These are phyloP conservation scores for Bretschneidera sinensis DNA, from an alignment of 345 rosid genomes.

Conservation along the genomic window DNA sequence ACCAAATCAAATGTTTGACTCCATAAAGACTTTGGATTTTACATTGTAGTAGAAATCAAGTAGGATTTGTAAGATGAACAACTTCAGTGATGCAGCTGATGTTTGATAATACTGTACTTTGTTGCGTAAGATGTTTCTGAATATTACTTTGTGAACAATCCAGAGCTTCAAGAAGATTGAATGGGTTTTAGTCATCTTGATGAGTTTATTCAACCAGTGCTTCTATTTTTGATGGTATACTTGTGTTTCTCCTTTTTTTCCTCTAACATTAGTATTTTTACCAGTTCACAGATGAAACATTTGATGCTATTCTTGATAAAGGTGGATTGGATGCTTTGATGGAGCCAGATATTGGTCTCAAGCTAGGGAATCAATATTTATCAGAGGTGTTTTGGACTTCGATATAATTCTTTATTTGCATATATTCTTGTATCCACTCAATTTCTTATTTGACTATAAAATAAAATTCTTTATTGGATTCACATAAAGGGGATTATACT, in stretches of 20 bases:
- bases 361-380: slow-evolving; percentile 68
- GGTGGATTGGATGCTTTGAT: slow-evolving; percentile 98
- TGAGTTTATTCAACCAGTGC: too few relatives aligned
- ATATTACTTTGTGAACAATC: too few relatives aligned
- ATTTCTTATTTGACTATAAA: not conserved
- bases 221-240: slow-evolving; percentile 6
- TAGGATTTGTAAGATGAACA: too few relatives aligned
- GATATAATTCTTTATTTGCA: not conserved
- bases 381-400: slow-evolving; percentile 52
- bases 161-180: too few relatives aligned
- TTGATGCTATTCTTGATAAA: slow-evolving; percentile 76
- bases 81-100: too few relatives aligned
- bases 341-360: slow-evolving; percentile 84
- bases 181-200: too few relatives aligned
- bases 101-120: too few relatives aligned
- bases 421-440: not conserved
- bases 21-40: too few relatives aligned
- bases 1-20: too few relatives aligned
- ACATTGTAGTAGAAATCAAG: too few relatives aligned
- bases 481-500: slow-evolving; percentile 5
- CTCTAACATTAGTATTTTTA: slow-evolving; percentile 4
- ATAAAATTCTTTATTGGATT: slow-evolving; percentile 7
- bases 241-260: slow-evolving; percentile 8
- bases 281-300: slow-evolving; percentile 55
- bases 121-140: too few relatives aligned